Evolutionary conservation across 1,284 basidiomycete species (phyloP), one percentile per base, ranked within the genome.

Genomic region (Austroboletus rostrupii): DNA sequence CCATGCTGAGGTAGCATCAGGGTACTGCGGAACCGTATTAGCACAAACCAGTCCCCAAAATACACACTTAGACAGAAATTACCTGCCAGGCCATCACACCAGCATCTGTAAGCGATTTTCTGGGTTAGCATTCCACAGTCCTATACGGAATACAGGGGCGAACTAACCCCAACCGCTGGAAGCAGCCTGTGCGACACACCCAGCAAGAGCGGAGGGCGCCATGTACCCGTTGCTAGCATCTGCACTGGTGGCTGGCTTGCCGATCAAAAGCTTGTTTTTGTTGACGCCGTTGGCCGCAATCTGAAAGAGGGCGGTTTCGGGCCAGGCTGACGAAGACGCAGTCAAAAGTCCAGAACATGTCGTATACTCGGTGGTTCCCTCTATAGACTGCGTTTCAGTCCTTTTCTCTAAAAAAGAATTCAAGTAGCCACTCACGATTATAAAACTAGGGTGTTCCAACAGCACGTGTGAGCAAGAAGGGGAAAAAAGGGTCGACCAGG

Each of bases 191-290:
- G 68, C 58, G 28, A 86, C 62, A 59, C 83, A 87, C 1, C 61
- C 62, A 12, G 83, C 80, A 13, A 86, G 71, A 1, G 74, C 76
- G 0, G 69, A 59, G 3, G 82, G 68, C 20, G 62, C 64, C 49
- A 86, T 81, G 59, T 72, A 84, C 5, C 85, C 85, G 55, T 76
- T 83, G 56, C 49, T 73, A 3, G 82, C 82, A 58, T 83, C 81
- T 9, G 70, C 62, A 6, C 70, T 35, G 5, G 64, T 71, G 0
- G 72, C 83, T 0, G 83, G 84, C 66, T 87, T 87, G 5, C 85
- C 85, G 49, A 87, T 80, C 50, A 80, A 70, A 46, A 80, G 60
- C 62, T 80, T 80, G 62, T 72, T 61, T 17, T 80, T 61, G 3
- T 72, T 60, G 6, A 85, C 73, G 33, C 81, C 81, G 42, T 69